These are phyloP conservation scores for Craterostigma plantagineum DNA, from an alignment of 257 asterid genomes.

Conservation along the genomic window DNA sequence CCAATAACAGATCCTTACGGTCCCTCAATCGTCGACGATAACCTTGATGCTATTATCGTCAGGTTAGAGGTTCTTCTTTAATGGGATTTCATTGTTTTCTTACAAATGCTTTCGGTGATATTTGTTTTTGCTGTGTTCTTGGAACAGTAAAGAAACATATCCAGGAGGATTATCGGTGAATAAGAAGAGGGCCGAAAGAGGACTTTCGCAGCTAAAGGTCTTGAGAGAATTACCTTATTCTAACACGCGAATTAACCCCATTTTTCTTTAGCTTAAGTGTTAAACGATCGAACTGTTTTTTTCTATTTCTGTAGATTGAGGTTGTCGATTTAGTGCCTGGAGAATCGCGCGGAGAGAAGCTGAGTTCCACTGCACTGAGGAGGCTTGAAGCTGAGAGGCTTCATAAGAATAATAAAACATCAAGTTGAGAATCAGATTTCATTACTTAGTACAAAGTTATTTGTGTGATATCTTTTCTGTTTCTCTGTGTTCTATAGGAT, in stretches of 20 bases:
- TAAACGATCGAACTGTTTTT: not conserved
- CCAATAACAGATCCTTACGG: constrained; percentile 84
- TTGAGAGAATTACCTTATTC: no score
- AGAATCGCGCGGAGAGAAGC: constrained; percentile 46
- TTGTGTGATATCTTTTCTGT: no score
- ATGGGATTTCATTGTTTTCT: no score
- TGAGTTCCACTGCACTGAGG: constrained; percentile 69
- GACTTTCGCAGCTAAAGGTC: constrained; percentile 66
- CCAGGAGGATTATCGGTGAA: constrained; percentile 80
- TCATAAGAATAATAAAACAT: constrained; percentile 16
- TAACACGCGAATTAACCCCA: not conserved
- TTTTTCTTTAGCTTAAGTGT: not conserved
- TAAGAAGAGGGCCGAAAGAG: constrained; percentile 64
- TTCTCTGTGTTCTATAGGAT: no score
- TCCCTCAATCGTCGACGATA: constrained; percentile 61
- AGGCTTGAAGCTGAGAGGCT: constrained; percentile 53
- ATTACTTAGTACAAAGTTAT: no score
- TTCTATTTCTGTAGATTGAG: constrained; percentile 37
- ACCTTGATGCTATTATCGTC: constrained; percentile 85
- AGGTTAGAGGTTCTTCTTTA: constrained; percentile 25
- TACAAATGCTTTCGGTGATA: no score
- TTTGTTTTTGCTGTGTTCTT: no score
- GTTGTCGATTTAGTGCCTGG: constrained; percentile 67
- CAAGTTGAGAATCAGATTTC: constrained; percentile 13
- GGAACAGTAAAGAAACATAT: constrained; percentile 61